A percentile compares a stretch with the other conserved stretches of the same genome.
Evolutionary conservation across 2,329 filamentous ascomycete genomes (phyloP).

Genomic region (Dothistroma septosporum): DNA sequence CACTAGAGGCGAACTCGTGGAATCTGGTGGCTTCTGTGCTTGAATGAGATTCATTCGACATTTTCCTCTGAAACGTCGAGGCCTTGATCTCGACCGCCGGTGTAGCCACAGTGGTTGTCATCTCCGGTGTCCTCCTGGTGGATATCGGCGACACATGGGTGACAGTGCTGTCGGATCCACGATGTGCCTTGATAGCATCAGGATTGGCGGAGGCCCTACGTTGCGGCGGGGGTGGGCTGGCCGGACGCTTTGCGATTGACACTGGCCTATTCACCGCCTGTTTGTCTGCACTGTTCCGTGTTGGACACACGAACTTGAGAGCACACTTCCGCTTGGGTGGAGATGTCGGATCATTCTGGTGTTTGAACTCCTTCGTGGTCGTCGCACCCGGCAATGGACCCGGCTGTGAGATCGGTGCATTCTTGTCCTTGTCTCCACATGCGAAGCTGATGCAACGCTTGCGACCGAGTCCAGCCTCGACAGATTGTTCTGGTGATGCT

Average conservation of each 20-base stretch:
- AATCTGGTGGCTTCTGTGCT: conserved; percentile 61
- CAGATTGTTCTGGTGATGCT: conserved; percentile 47
- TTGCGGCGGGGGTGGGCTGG: conserved; percentile 41
- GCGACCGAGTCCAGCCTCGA: conserved; percentile 63
- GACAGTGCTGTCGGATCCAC: conserved; percentile 50
- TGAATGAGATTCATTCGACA: conserved; percentile 32
- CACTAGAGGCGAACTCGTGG: conserved; percentile 86
- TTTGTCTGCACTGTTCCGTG: conserved; percentile 43
- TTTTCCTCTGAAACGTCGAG: conserved; percentile 30
- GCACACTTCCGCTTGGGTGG: conserved; percentile 54
- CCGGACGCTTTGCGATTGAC: conserved; percentile 29
- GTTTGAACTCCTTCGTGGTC: conserved; percentile 10
- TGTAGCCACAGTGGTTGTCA: conserved; percentile 14
- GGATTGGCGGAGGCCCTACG: conserved; percentile 15
- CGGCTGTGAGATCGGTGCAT: conserved; percentile 37
- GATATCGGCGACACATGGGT: conserved; percentile 46
- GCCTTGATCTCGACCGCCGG: conserved; percentile 24
- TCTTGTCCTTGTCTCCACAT: conserved; percentile 61
- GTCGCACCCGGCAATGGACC: conserved; percentile 31
- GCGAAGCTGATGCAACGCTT: conserved; percentile 93
- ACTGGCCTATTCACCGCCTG: conserved; percentile 30
- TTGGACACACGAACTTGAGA: conserved; percentile 73
- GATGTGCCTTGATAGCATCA: conserved; percentile 34
- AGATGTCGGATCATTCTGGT: conserved; percentile 23
- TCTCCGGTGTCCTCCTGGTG: conserved; percentile 37